Conservation (phyloP, 192 early-diverging fungal species). For the Lunasporangiospora selenospora region DNA sequence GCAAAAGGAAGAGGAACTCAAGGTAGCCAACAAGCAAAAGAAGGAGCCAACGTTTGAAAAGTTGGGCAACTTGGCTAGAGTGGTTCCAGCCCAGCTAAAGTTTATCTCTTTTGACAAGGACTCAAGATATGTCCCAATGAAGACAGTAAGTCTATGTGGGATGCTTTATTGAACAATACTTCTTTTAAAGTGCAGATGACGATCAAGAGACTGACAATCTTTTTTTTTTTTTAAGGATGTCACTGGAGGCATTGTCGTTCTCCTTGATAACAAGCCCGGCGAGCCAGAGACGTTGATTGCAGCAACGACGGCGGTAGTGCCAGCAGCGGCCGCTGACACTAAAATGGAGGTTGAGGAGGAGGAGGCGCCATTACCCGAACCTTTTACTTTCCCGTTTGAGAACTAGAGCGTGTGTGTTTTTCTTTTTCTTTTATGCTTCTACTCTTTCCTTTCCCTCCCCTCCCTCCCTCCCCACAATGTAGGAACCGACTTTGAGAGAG, state of each 20-base stretch:
- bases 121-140: conserved; percentile 90
- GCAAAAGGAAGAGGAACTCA: conserved; percentile 64
- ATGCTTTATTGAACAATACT: not conserved
- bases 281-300: conserved; percentile 87
- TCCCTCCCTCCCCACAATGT: too few relatives aligned
- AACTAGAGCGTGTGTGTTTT: conserved; percentile 37
- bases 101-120: conserved; percentile 86
- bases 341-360: conserved; percentile 59
- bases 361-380: conserved; percentile 74
- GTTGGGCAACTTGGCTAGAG: conserved; percentile 86
- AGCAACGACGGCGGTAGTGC: not conserved
- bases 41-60: conserved; percentile 80
- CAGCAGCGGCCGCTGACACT: conserved; percentile 23
- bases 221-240: conserved; percentile 36
- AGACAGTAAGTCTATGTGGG: conserved; percentile 59
- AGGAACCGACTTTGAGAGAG: too few relatives aligned
- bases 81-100: conserved; percentile 88
- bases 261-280: conserved; percentile 76
- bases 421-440: too few relatives aligned
- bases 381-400: conserved; percentile 86
- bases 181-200: too few relatives aligned
- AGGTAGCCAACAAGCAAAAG: conserved; percentile 72
- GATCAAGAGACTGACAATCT: not conserved
- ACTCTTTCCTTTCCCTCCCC: too few relatives aligned
- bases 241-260: conserved; percentile 87